phyloP scores from a whole-genome alignment of 345 rosid species.

The rapeseed (Brassica napus) region DNA sequence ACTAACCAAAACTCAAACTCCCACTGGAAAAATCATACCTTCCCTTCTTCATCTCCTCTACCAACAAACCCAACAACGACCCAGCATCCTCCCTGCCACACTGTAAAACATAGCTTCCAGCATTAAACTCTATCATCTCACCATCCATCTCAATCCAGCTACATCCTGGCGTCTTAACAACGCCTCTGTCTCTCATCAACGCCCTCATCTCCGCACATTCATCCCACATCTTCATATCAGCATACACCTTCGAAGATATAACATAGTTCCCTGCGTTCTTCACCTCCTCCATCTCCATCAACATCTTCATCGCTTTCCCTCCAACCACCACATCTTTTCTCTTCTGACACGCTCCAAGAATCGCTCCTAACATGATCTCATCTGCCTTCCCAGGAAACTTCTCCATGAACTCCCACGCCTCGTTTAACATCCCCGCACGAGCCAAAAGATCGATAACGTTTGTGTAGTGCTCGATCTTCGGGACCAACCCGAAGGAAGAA shows the following conservation, averaged over 20 bases:
- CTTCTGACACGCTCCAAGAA: slow-evolving; percentile 87
- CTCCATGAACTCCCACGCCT: slow-evolving; percentile 83
- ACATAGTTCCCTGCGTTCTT: slow-evolving; percentile 81
- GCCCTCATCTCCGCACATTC: slow-evolving; percentile 68
- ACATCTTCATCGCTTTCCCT: slow-evolving; percentile 56
- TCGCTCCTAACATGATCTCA: slow-evolving; percentile 64
- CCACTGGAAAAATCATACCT: slow-evolving; percentile 37
- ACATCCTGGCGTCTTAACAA: slow-evolving; percentile 85
- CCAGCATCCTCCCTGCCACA: slow-evolving; percentile 36
- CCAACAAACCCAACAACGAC: slow-evolving; percentile 47
- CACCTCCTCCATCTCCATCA: slow-evolving; percentile 57
- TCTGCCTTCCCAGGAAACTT: slow-evolving; percentile 84
- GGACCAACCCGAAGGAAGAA: slow-evolving; percentile 63
- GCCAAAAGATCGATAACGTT: slow-evolving; percentile 87
- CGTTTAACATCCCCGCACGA: slow-evolving; percentile 69
- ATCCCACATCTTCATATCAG: slow-evolving; percentile 71
- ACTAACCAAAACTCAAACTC: neutral
- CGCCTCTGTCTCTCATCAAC: slow-evolving; percentile 70
- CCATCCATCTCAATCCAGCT: slow-evolving; percentile 77
- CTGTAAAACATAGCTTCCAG: slow-evolving; percentile 49
- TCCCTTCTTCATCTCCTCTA: slow-evolving; percentile 68
- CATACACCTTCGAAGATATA: slow-evolving; percentile 73
- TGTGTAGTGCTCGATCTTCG: slow-evolving; percentile 84
- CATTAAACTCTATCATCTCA: slow-evolving; percentile 63
- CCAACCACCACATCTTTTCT: slow-evolving; percentile 50